phyloP scores from a whole-genome alignment of 768 basidiomycete species.

The Amanita molliuscula region DNA sequence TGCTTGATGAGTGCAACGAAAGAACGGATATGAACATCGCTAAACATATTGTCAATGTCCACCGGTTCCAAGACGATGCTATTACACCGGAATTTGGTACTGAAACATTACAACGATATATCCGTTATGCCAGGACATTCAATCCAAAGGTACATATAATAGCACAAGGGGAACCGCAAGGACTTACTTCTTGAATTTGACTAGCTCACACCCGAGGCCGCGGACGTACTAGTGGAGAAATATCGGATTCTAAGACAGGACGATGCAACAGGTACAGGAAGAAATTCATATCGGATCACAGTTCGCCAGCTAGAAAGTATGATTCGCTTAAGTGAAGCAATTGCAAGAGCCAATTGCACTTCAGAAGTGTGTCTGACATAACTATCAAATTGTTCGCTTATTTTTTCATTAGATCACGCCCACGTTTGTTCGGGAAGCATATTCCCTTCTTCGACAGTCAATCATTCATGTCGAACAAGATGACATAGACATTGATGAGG shows the following conservation, averaged over 20 bases:
- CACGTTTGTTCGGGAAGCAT: constrained; percentile 92
- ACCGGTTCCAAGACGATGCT: constrained; percentile 89
- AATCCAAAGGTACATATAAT: constrained; percentile 81
- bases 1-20: constrained; percentile 94
- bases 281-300: constrained; percentile 94
- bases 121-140: constrained; percentile 94
- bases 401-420: constrained; percentile 64
- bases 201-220: constrained; percentile 88
- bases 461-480: constrained; percentile 99
- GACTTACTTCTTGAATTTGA: not conserved
- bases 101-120: constrained; percentile 92
- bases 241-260: constrained; percentile 89
- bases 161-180: constrained; percentile 4
- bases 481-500: constrained; percentile 95
- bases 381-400: not conserved
- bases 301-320: constrained; percentile 97
- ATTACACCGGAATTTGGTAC: constrained; percentile 97
- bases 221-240: constrained; percentile 89
- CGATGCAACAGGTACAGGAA: constrained; percentile 77
- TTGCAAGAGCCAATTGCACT: constrained; percentile 93
- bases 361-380: constrained; percentile 48
- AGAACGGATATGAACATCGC: constrained; percentile 90
- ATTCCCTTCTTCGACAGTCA: constrained; percentile 85
- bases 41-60: constrained; percentile 94
- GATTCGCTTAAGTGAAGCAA: constrained; percentile 96